phyloP scores from a whole-genome alignment of 306 rosid species.

The Alnus glutinosa region DNA sequence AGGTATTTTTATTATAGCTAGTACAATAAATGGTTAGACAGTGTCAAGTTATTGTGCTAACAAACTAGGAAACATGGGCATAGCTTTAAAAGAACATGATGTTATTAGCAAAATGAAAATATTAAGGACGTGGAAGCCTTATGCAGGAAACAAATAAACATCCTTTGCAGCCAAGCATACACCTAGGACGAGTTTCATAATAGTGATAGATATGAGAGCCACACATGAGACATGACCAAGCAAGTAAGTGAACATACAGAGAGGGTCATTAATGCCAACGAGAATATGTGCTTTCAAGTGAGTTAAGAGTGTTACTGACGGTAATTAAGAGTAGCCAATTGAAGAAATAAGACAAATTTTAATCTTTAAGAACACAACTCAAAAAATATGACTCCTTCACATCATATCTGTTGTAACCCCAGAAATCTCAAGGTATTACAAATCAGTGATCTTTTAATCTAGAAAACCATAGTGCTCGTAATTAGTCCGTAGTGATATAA shows the following conservation, averaged over 20 bases:
- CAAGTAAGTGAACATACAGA: not conserved
- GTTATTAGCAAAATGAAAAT: not conserved
- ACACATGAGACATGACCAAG: not conserved
- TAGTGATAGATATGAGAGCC: not conserved
- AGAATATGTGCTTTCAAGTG: not conserved
- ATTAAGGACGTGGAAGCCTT: conserved; percentile 1
- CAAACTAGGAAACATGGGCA: not conserved
- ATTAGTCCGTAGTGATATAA: not conserved
- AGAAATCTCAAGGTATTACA: not conserved
- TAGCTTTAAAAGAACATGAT: not conserved
- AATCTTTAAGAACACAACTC: not conserved
- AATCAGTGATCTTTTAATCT: not conserved
- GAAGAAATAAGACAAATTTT: not conserved
- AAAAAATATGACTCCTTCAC: not conserved
- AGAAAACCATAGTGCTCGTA: not conserved
- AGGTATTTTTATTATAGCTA: not conserved
- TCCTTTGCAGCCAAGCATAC: not conserved
- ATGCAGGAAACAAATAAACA: not conserved
- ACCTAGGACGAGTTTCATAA: conserved; percentile 3
- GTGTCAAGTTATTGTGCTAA: not conserved
- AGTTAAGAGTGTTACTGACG: not conserved
- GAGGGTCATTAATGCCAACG: not conserved
- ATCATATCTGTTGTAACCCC: not conserved
- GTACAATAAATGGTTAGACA: conserved; percentile 4
- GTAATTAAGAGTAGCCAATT: not conserved